Conservation (phyloP, 2,329 filamentous ascomycete species). For the Ceratocystis variospora region DNA sequence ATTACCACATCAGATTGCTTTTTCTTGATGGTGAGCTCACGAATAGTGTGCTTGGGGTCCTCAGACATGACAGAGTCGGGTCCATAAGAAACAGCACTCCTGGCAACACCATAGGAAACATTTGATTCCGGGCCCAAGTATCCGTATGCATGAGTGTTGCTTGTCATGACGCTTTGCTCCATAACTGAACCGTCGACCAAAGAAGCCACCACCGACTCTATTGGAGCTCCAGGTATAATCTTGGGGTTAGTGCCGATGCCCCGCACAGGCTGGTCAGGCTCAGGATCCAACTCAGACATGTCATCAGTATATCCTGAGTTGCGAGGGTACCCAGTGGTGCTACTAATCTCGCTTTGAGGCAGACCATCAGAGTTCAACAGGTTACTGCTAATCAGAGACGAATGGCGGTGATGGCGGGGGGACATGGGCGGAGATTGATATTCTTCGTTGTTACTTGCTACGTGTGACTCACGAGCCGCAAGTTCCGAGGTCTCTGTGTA, state of each 20-base stretch:
- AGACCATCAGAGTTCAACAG: slow-evolving; percentile 27
- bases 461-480: slow-evolving; percentile 42
- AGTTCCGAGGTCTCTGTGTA: slow-evolving; percentile 48
- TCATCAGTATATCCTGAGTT: slow-evolving; percentile 36
- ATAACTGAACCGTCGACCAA: slow-evolving; percentile 61
- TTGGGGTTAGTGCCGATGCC: slow-evolving; percentile 62
- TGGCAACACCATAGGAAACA: slow-evolving; percentile 20
- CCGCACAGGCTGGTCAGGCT: slow-evolving; percentile 56
- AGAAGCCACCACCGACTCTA: slow-evolving; percentile 85
- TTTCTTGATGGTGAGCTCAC: slow-evolving; percentile 17
- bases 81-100: slow-evolving; percentile 23
- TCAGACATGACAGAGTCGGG: slow-evolving; percentile 29
- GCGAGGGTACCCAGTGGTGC: slow-evolving; percentile 34
- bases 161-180: slow-evolving; percentile 55
- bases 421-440: slow-evolving; percentile 48
- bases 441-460: slow-evolving; percentile 36
- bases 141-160: slow-evolving; percentile 17
- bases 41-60: slow-evolving; percentile 20
- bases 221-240: slow-evolving; percentile 57
- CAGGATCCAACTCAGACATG: slow-evolving; percentile 45
- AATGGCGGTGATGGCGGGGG: slow-evolving; percentile 33
- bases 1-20: slow-evolving; percentile 11
- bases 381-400: slow-evolving; percentile 42
- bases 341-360: slow-evolving; percentile 15
- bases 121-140: slow-evolving; percentile 15